These are phyloP conservation scores for Sesbania bispinosa DNA, from an alignment of 306 rosid species.

Conservation along the genomic window DNA sequence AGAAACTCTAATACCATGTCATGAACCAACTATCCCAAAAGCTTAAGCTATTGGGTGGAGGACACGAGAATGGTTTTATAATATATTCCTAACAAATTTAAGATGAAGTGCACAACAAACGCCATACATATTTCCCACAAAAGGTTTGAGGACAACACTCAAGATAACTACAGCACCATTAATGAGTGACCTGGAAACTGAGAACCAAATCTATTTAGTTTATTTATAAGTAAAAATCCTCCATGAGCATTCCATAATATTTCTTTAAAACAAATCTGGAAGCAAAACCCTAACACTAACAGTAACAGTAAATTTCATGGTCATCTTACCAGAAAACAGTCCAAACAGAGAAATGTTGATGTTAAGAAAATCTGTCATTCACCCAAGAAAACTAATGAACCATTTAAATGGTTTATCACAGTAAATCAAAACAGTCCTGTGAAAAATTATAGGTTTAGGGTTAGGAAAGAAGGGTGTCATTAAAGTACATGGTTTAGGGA, in stretches of 20 bases:
- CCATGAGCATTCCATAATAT: not conserved
- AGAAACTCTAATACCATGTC: too few species aligned
- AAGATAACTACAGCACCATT: slow-evolving; percentile 10
- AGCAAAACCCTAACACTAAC: not conserved
- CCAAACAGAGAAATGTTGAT: not conserved
- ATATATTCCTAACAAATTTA: too few species aligned
- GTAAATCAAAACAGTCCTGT: too few species aligned
- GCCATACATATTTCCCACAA: not conserved
- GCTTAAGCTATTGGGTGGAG: too few species aligned
- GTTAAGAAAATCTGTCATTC: not conserved
- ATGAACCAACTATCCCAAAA: too few species aligned
- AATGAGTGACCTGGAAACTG: slow-evolving; percentile 10
- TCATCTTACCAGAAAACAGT: not conserved
- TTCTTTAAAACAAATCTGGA: not conserved
- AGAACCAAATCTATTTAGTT: not conserved
- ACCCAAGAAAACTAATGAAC: not conserved
- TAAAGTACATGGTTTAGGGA: not conserved
- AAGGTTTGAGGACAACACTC: slow-evolving; percentile 6
- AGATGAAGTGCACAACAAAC: not conserved
- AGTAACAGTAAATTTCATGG: too few species aligned
- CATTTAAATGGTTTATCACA: not conserved
- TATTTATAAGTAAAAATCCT: not conserved
- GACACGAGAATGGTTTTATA: too few species aligned
- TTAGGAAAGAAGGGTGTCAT: too few species aligned
- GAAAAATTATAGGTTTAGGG: too few species aligned